phyloP scores from a whole-genome alignment of 1,284 basidiomycete species.

The Puccinia horiana region DNA sequence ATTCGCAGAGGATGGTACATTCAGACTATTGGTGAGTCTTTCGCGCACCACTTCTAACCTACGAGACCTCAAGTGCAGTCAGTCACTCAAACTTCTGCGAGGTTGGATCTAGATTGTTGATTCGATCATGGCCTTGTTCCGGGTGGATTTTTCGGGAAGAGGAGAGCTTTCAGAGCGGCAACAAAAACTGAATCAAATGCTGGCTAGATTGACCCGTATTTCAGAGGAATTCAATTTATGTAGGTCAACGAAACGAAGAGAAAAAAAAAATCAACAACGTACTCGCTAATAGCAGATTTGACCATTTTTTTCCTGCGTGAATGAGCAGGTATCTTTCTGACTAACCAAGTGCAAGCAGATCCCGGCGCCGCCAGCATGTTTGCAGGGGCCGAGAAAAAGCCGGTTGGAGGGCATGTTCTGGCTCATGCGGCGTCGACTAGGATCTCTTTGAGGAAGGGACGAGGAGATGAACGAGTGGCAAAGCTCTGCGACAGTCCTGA shows the following conservation, averaged over 20 bases:
- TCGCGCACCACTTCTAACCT: conserved; percentile 59
- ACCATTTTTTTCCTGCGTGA: background rate
- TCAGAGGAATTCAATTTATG: conserved; percentile 81
- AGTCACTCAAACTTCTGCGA: background rate
- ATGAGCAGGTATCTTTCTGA: conserved; percentile 75
- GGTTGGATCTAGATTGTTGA: conserved; percentile 71
- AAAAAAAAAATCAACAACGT: background rate
- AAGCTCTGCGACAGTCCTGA: conserved; percentile 92
- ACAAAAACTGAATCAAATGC: conserved; percentile 71
- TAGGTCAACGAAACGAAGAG: conserved; percentile 20
- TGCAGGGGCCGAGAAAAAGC: conserved; percentile 68
- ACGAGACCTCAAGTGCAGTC: conserved; percentile 35
- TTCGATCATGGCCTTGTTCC: conserved; percentile 90
- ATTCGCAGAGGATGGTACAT: conserved; percentile 54
- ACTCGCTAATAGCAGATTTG: background rate
- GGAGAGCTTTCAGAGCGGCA: conserved; percentile 89
- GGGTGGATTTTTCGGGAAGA: conserved; percentile 82
- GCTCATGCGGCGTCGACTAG: conserved; percentile 82
- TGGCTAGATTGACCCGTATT: conserved; percentile 84
- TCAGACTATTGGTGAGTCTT: conserved; percentile 66
- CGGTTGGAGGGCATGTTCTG: conserved; percentile 71
- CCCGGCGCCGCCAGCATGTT: conserved; percentile 93
- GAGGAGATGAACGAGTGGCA: conserved; percentile 91
- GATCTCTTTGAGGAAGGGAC: conserved; percentile 82
- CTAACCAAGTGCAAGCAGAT: conserved; percentile 81